phyloP scores from a whole-genome alignment of 805 yeast species.

The Kluyveromyces aestuarii region DNA sequence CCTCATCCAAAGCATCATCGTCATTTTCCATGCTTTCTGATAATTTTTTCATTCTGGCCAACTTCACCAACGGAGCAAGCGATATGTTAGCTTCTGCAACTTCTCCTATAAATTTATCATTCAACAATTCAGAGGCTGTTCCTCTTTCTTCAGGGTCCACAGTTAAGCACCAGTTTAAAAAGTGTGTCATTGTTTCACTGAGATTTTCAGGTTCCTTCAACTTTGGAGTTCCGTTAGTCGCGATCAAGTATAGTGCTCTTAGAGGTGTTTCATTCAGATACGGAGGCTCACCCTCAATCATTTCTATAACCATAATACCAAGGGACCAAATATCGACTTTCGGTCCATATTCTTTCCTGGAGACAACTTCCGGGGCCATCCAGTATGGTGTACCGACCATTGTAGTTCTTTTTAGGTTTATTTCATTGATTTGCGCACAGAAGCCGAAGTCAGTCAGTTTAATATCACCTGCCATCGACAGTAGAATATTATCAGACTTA shows the following conservation, averaged over 20 bases:
- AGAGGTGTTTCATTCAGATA: conserved; percentile 93
- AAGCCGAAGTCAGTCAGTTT: conserved; percentile 94
- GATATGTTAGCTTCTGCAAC: conserved; percentile 49
- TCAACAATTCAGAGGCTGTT: conserved; percentile 62
- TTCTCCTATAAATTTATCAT: conserved; percentile 53
- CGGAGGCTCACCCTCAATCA: conserved; percentile 99
- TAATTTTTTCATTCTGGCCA: conserved; percentile 61
- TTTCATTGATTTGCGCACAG: conserved; percentile 86
- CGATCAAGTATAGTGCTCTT: conserved; percentile 86
- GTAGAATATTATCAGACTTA: conserved; percentile 84
- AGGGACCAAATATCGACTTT: conserved; percentile 97
- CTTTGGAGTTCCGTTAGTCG: conserved; percentile 93
- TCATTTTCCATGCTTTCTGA: conserved; percentile 30
- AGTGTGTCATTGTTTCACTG: conserved; percentile 54
- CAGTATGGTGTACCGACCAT: conserved; percentile 99
- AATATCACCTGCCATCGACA: conserved; percentile 78
- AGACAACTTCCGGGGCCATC: conserved; percentile 99
- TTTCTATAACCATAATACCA: conserved; percentile 96
- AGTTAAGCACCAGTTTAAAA: conserved; percentile 68
- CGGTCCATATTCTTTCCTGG: conserved; percentile 90
- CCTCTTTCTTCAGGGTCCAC: conserved; percentile 80
- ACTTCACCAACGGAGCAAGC: conserved; percentile 64
- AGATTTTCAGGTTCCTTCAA: conserved; percentile 81
- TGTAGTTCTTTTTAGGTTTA: conserved; percentile 82
- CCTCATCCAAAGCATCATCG: conserved; percentile 13